Conservation (phyloP, 75 land plant species). For the Cunninghamia lanceolata region DNA sequence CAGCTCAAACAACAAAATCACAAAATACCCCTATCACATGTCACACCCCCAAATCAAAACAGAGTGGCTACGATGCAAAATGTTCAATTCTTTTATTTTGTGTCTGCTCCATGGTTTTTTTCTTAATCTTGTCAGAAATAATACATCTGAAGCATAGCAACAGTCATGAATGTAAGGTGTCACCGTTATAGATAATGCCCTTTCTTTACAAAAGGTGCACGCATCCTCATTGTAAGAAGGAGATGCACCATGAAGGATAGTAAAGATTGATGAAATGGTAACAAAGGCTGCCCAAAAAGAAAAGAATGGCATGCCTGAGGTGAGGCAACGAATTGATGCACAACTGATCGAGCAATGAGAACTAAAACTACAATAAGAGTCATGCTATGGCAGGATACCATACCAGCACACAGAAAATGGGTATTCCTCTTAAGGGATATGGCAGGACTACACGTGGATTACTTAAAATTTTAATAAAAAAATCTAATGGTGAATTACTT, state of each 20-base stretch:
- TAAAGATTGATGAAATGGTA: not conserved
- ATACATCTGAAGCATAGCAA: not conserved
- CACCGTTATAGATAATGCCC: not conserved
- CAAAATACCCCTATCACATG: not conserved
- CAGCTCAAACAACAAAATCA: not conserved
- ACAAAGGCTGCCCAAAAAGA: too few species aligned
- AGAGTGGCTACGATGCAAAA: not conserved
- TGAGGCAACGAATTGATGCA: not conserved
- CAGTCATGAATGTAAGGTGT: not conserved
- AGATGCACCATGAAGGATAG: not conserved
- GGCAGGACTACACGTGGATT: not conserved
- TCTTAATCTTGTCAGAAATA: not conserved
- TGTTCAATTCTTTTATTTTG: not conserved
- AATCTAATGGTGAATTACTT: not conserved
- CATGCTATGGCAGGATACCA: too few species aligned
- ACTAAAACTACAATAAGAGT: not conserved
- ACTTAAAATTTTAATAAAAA: not conserved
- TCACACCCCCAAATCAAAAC: not conserved
- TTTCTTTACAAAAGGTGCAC: not conserved
- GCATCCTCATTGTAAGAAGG: not conserved
- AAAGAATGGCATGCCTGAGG: too few species aligned
- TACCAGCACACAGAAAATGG: not conserved
- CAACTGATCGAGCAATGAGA: not conserved
- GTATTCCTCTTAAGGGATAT: not conserved
- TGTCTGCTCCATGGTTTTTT: not conserved